These are phyloP conservation scores for Quillaja saponaria DNA, from an alignment of 306 rosid species.

Conservation along the genomic window DNA sequence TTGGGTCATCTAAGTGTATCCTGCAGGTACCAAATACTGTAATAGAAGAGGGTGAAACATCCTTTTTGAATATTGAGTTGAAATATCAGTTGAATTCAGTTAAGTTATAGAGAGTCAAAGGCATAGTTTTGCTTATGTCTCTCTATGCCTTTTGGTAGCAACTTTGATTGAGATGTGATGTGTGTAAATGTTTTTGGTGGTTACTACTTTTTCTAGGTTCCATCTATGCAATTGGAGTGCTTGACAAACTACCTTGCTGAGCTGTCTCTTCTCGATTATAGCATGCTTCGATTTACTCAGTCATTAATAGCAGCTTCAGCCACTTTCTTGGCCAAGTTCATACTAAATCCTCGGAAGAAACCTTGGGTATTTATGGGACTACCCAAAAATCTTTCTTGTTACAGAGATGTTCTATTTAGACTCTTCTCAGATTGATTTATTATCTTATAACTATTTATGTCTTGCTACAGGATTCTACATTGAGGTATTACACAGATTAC, in stretches of 20 bases:
- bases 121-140: background rate
- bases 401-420: background rate
- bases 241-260: conserved; percentile 58
- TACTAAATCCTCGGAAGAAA: conserved; percentile 44
- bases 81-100: no score
- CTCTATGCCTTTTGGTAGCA: background rate
- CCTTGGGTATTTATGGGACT: conserved; percentile 63
- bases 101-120: no score
- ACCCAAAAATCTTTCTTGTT: conserved; percentile 20
- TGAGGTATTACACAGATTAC: conserved; percentile 57
- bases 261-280: conserved; percentile 58
- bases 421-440: conserved; percentile 15
- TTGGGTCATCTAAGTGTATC: background rate
- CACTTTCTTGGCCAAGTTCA: conserved; percentile 65
- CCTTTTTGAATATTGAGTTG: no score
- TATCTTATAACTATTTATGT: conserved; percentile 20
- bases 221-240: conserved; percentile 48
- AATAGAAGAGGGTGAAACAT: no score
- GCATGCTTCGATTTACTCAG: conserved; percentile 53
- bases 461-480: conserved; percentile 50
- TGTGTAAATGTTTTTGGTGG: no score
- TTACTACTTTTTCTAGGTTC: conserved; percentile 39
- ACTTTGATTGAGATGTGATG: background rate
- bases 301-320: conserved; percentile 69
- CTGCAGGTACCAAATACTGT: background rate